Percentiles rank a stretch among this genome's conserved stretches.
Conservation (phyloP, 139 green algal species). For the Yamagishiella unicocca region DNA sequence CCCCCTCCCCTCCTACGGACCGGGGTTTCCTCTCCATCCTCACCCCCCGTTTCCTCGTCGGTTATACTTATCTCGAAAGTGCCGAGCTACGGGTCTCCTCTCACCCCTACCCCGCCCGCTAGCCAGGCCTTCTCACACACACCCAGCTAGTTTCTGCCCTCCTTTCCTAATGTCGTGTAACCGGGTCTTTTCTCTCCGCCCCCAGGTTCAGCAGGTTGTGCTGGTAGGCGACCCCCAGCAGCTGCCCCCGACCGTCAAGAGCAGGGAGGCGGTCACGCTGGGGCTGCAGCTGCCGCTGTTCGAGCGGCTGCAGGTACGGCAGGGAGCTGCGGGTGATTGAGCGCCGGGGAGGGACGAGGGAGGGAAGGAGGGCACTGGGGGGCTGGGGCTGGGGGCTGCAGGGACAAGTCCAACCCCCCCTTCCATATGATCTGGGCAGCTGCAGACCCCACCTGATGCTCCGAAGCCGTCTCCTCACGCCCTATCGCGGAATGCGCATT, state of each 20-base stretch:
- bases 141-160: not conserved
- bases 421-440: no score
- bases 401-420: not conserved
- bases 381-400: not conserved
- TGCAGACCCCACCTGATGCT: no score
- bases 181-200: not conserved
- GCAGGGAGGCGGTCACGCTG: constrained; percentile 62
- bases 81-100: not conserved
- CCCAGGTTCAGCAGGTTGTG: constrained; percentile 60
- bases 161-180: no score
- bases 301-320: constrained; percentile 66
- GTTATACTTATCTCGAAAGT: not conserved
- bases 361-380: not conserved
- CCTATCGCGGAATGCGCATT: no score
- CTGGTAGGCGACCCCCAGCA: constrained; percentile 93
- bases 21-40: no score
- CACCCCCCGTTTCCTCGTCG: not conserved
- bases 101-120: not conserved
- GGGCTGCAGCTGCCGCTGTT: constrained; percentile 75
- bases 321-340: not conserved
- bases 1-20: no score
- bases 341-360: not conserved
- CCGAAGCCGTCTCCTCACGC: no score
- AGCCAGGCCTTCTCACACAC: no score
- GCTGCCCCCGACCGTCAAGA: constrained; percentile 91